Evolutionary conservation across 75 land plant species (phyloP).

Genomic region (Pseudotsuga menziesii): DNA sequence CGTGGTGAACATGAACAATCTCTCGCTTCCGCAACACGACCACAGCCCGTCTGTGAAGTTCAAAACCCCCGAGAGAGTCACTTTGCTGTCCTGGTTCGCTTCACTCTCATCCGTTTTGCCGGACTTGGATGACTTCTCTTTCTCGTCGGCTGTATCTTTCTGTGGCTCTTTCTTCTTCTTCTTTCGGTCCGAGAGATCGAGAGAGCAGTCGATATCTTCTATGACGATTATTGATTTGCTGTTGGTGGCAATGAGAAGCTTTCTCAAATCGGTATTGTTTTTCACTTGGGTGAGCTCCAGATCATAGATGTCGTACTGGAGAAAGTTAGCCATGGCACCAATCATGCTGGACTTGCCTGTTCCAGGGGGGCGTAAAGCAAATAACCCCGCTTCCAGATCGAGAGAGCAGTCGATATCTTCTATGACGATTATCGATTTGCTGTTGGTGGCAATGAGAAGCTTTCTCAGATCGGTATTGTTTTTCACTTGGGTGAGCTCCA

Average conservation of each 20-base stretch:
- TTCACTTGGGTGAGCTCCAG: constrained; percentile 27
- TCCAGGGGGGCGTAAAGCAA: too few relatives aligned
- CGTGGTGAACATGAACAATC: constrained; percentile 33
- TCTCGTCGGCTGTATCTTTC: too few relatives aligned
- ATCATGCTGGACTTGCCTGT: too few relatives aligned
- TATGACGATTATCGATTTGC: too few relatives aligned
- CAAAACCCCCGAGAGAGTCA: constrained; percentile 31
- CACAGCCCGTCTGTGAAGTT: constrained; percentile 39
- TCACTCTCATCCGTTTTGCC: neutral
- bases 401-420: too few relatives aligned
- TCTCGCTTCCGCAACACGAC: constrained; percentile 36
- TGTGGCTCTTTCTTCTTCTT: neutral
- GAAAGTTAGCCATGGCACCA: constrained; percentile 26
- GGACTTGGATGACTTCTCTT: constrained; percentile 6
- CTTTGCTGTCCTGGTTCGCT: constrained; percentile 9
- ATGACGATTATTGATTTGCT: constrained; percentile 27
- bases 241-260: constrained; percentile 20
- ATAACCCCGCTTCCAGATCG: too few relatives aligned
- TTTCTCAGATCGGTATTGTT: too few relatives aligned
- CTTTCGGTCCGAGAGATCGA: constrained; percentile 2
- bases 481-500: too few relatives aligned
- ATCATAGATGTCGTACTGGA: constrained; percentile 27
- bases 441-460: too few relatives aligned
- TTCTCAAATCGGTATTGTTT: constrained; percentile 23
- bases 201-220: constrained; percentile 31